A percentile compares a stretch with the other conserved stretches of the same genome.
Conservation (phyloP, 1,284 basidiomycete genomes). For the Melampsora larici-populina region DNA sequence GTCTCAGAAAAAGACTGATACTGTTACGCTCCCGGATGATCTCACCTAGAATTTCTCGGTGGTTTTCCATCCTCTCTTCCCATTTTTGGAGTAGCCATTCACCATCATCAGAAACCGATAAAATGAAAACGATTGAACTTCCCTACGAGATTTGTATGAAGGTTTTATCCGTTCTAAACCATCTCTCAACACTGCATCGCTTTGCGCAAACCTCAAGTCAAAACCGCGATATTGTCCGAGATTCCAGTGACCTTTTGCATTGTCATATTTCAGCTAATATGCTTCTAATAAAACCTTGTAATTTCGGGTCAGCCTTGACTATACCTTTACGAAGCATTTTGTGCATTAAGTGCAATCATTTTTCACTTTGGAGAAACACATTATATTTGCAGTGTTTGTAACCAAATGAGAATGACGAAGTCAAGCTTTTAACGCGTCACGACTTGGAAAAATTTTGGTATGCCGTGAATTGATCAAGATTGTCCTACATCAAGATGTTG, state of each 20-base stretch:
- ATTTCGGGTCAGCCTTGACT: neutral
- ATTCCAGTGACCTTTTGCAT: neutral
- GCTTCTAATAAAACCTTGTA: neutral
- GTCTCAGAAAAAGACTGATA: no score
- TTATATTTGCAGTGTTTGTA: no score
- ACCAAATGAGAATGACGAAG: neutral
- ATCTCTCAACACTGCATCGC: neutral
- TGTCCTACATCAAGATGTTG: no score
- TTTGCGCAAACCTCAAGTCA: neutral
- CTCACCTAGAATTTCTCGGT: no score
- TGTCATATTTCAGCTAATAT: neutral
- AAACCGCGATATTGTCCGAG: neutral
- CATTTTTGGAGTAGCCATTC: no score
- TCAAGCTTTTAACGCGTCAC: neutral
- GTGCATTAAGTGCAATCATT: no score
- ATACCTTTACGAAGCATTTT: no score
- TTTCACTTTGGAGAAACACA: no score
- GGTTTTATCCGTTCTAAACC: neutral
- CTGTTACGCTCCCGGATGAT: no score
- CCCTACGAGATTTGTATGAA: neutral
- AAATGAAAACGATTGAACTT: neutral
- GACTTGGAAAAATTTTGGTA: neutral
- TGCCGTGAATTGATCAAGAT: no score
- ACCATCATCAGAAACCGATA: neutral
- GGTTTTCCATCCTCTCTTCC: no score